Evolutionary conservation across 306 rosid species (phyloP).

Genomic region (Oxytropis ochrocephala): DNA sequence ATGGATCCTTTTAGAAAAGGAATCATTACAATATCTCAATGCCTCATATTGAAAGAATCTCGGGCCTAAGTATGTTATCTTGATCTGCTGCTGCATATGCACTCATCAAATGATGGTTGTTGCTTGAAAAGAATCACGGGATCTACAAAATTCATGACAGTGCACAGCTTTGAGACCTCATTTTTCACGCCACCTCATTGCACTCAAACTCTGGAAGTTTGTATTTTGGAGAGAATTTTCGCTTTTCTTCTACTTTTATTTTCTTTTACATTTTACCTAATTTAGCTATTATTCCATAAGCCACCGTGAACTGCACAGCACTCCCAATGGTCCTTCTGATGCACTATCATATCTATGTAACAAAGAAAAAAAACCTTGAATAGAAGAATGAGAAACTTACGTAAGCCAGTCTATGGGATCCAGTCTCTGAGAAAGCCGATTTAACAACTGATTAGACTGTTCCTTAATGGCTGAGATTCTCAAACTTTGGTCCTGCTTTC

Average conservation of each 20-base stretch:
- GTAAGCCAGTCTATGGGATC: slow-evolving; percentile 99
- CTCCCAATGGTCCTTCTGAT: not conserved
- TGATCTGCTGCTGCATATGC: not conserved
- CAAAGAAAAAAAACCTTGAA: not conserved
- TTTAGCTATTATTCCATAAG: slow-evolving; percentile 5
- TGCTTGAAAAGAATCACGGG: not conserved
- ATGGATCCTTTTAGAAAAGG: not conserved
- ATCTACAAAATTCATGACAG: not conserved
- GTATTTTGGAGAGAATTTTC: not conserved
- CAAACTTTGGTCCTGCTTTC: slow-evolving; percentile 64
- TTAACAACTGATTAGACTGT: slow-evolving; percentile 53
- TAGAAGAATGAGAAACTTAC: slow-evolving; percentile 44
- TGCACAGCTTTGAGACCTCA: not conserved
- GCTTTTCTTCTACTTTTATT: not conserved
- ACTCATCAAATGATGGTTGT: not conserved
- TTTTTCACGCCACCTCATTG: not conserved
- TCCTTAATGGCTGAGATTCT: slow-evolving; percentile 57
- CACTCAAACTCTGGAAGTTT: not conserved
- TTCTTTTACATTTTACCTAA: slow-evolving; percentile 7
- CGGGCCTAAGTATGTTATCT: not conserved
- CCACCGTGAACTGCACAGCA: slow-evolving; percentile 8
- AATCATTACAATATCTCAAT: not conserved
- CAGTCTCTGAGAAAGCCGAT: slow-evolving; percentile 68
- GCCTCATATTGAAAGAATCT: not conserved
- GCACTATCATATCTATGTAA: not conserved